These are phyloP conservation scores for Naumovozyma baii DNA, from an alignment of 805 yeast genomes.

Conservation along the genomic window DNA sequence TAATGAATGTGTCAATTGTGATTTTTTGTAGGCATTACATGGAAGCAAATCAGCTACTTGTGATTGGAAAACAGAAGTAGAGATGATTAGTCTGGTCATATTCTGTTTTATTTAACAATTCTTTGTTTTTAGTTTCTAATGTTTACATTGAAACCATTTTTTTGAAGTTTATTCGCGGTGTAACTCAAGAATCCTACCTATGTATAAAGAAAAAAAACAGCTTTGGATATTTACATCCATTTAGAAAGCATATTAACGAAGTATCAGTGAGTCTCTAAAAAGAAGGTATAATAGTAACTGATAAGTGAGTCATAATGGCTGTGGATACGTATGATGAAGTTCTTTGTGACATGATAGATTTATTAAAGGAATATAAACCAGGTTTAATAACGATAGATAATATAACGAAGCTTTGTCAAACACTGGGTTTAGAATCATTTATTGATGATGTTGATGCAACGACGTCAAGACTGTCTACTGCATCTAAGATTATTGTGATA, in stretches of 20 bases:
- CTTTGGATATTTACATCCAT: no score
- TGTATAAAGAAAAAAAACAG: no score
- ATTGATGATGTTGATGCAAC: constrained; percentile 24
- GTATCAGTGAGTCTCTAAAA: no score
- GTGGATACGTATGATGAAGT: constrained; percentile 21
- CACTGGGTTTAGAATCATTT: constrained; percentile 28
- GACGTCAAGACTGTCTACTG: constrained; percentile 27
- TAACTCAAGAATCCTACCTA: no score
- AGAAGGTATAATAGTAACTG: no score
- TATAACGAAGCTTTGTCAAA: constrained; percentile 28
- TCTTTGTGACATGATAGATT: constrained; percentile 23
- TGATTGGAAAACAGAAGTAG: constrained; percentile 23
- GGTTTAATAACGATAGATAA: constrained; percentile 27
- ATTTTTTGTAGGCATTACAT: constrained; percentile 21
- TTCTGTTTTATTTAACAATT: no score
- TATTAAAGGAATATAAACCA: constrained; percentile 27
- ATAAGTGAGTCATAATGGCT: constrained; percentile 11
- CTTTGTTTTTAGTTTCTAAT: no score
- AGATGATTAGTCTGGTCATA: constrained; percentile 18
- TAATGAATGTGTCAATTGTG: constrained; percentile 19
- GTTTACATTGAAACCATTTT: no score
- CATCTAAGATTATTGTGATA: constrained; percentile 30
- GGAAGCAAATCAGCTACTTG: constrained; percentile 28
- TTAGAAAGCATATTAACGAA: no score
- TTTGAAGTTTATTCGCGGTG: no score